These are phyloP conservation scores for Mycena filopes DNA, from an alignment of 768 basidiomycete species.

Conservation along the genomic window DNA sequence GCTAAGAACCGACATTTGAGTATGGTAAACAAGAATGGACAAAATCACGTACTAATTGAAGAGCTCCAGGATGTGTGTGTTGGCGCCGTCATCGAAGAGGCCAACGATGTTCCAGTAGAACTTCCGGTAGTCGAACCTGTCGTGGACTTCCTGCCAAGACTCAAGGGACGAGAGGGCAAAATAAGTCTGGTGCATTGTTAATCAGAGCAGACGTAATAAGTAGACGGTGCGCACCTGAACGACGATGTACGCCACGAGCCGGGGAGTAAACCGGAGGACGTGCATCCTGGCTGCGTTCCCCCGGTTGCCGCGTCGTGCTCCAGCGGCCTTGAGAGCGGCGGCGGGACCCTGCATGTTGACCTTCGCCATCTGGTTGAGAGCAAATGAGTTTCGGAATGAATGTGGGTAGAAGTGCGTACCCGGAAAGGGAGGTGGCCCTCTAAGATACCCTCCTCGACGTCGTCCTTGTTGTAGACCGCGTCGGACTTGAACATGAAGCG, in stretches of 20 bases:
- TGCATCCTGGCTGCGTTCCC: not conserved
- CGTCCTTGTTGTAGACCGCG: not conserved
- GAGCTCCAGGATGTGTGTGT: not conserved
- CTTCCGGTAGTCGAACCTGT: not conserved
- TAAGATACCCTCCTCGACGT: not conserved
- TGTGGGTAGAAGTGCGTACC: not conserved
- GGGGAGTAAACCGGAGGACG: not conserved
- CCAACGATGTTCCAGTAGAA: conserved; percentile 12
- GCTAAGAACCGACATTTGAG: not conserved
- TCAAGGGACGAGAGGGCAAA: not conserved
- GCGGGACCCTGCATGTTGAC: not conserved
- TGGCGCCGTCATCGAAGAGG: conserved; percentile 6
- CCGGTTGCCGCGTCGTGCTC: not conserved
- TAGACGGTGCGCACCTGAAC: not conserved
- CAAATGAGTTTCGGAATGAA: not conserved
- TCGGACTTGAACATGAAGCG: not conserved
- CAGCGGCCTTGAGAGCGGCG: not conserved
- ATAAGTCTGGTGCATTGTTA: too few relatives aligned
- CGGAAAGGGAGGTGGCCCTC: not conserved
- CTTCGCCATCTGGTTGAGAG: not conserved
- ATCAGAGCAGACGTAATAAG: not conserved
- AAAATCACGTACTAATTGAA: conserved; percentile 10
- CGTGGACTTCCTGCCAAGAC: not conserved
- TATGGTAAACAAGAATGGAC: not conserved
- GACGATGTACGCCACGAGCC: not conserved